These are phyloP conservation scores for Phytophthora sp. DNA, from an alignment of 352 stramenopile genomes.

Conservation along the genomic window DNA sequence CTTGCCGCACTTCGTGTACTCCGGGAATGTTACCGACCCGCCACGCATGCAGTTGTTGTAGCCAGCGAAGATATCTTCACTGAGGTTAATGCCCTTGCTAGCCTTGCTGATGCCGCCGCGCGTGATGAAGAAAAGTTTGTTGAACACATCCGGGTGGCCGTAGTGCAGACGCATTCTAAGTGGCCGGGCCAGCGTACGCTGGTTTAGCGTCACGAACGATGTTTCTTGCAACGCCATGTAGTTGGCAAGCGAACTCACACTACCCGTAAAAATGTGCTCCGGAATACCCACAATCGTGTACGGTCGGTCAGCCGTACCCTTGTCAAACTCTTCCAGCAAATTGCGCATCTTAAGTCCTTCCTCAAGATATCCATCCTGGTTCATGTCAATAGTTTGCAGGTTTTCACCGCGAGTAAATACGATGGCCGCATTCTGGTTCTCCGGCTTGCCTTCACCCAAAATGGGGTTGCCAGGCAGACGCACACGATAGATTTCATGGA, in stretches of 20 bases:
- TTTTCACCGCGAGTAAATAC: constrained; percentile 98
- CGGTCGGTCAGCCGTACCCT: constrained; percentile 70
- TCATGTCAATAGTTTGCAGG: constrained; percentile 99
- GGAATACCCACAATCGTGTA: constrained; percentile 97
- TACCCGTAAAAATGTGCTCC: constrained; percentile 99
- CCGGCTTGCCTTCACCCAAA: constrained; percentile 99
- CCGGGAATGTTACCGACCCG: constrained; percentile 96
- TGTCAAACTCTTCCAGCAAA: constrained; percentile 97
- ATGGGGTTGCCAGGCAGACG: constrained; percentile 98
- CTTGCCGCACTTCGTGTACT: constrained; percentile 99
- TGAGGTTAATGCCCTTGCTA: constrained; percentile 99
- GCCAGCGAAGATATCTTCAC: constrained; percentile 99
- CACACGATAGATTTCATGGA: constrained; percentile 97
- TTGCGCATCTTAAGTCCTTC: constrained; percentile 99
- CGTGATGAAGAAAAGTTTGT: constrained; percentile 99
- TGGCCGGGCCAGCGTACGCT: constrained; percentile 96
- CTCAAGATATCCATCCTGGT: constrained; percentile 99
- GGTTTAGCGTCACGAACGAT: constrained; percentile 98
- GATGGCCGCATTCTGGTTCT: constrained; percentile 99
- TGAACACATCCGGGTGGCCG: constrained; percentile 99
- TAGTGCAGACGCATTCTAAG: constrained; percentile 98
- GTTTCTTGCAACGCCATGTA: constrained; percentile 99
- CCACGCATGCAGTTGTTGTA: constrained; percentile 99
- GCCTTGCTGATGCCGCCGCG: constrained; percentile 98
- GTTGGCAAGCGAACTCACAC: constrained; percentile 98